Evolutionary conservation across 2,329 filamentous ascomycete species (phyloP).

Genomic region (Fusarium caatingaense): DNA sequence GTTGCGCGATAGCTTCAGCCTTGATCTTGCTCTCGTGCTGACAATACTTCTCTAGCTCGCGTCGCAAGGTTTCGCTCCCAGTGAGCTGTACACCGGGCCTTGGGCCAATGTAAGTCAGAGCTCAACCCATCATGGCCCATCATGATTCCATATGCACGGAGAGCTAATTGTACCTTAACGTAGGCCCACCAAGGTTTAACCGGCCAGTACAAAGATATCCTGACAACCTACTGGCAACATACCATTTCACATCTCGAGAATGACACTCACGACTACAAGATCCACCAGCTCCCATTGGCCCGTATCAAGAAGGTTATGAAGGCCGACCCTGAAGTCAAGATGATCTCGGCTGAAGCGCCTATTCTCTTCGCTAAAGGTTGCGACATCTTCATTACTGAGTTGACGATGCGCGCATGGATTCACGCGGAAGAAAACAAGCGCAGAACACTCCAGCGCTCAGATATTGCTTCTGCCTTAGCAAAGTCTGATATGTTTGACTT

Average conservation of each 20-base stretch:
- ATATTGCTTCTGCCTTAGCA: slow-evolving; percentile 93
- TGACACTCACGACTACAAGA: slow-evolving; percentile 97
- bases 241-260: slow-evolving; percentile 95
- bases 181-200: slow-evolving; percentile 95
- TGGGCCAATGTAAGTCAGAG: slow-evolving; percentile 87
- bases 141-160: neutral
- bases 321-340: slow-evolving; percentile 98
- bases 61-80: slow-evolving; percentile 87
- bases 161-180: neutral
- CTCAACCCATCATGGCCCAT: neutral
- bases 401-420: slow-evolving; percentile 99
- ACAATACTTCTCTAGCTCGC: slow-evolving; percentile 71
- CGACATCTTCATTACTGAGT: slow-evolving; percentile 98
- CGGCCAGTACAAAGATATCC: slow-evolving; percentile 93
- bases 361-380: slow-evolving; percentile 98
- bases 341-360: slow-evolving; percentile 98
- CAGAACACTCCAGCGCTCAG: slow-evolving; percentile 91
- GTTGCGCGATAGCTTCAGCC: slow-evolving; percentile 5
- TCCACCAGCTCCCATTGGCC: slow-evolving; percentile 95
- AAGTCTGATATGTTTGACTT: slow-evolving; percentile 99
- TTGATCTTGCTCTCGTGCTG: slow-evolving; percentile 6
- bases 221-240: slow-evolving; percentile 99
- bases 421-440: slow-evolving; percentile 99
- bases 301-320: slow-evolving; percentile 99
- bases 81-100: slow-evolving; percentile 91